A percentile compares a stretch with the other conserved stretches of the same genome.
phyloP scores from a whole-genome alignment of 768 basidiomycete genomes.

The Suillus plorans region DNA sequence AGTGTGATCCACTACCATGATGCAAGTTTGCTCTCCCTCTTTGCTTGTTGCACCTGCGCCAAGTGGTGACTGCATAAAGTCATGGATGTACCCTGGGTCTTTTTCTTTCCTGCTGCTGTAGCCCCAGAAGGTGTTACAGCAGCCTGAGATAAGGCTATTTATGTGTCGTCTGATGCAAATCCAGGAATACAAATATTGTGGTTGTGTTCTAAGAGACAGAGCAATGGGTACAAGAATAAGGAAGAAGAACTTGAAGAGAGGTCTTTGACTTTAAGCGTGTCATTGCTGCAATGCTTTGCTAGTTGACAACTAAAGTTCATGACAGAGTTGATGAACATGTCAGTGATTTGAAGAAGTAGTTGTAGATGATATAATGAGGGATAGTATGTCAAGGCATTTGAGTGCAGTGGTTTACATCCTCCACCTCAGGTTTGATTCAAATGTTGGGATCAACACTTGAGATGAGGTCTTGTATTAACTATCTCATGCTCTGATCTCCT shows the following conservation, averaged over 20 bases:
- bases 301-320: constrained; percentile 91
- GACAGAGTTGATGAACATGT: constrained; percentile 96
- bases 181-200: constrained; percentile 96
- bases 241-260: constrained; percentile 61
- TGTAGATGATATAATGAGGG: constrained; percentile 29
- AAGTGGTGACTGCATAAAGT: constrained; percentile 72
- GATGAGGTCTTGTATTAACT: constrained; percentile 89
- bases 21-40: constrained; percentile 76
- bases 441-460: constrained; percentile 88
- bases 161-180: constrained; percentile 88
- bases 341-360: constrained; percentile 87
- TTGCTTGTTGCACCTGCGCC: constrained; percentile 78
- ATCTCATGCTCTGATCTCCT: constrained; percentile 80
- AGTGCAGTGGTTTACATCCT: constrained; percentile 62
- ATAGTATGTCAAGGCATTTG: constrained; percentile 2
- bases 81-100: constrained; percentile 61
- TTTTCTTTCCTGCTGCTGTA: constrained; percentile 56
- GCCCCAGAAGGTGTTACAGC: constrained; percentile 52
- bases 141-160: constrained; percentile 76
- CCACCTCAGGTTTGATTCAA: constrained; percentile 88
- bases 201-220: constrained; percentile 67
- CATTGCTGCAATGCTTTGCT: constrained; percentile 87
- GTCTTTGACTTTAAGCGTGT: constrained; percentile 89
- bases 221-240: not conserved
- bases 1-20: constrained; percentile 26